Base-by-base conservation (phyloP, 2,329 filamentous ascomycete species). In the Aspergillus awamori region DNA sequence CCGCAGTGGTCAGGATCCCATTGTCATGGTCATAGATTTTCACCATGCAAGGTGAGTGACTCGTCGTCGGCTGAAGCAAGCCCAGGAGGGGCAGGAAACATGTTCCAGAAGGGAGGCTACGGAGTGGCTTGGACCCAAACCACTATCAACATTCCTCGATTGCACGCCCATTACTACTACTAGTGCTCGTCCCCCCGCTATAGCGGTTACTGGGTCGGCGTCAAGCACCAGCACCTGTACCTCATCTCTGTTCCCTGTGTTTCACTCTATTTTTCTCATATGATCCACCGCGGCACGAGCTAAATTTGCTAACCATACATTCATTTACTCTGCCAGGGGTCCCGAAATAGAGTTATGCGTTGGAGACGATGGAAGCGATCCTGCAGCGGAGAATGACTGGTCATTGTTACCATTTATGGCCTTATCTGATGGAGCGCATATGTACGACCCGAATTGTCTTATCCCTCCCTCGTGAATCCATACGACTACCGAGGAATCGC, bases 261-360 rank as follows among this genome's bases (percentile, higher is more conserved):
- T 6, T 51, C 38, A 22, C 33, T 47, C n/a, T 13, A 5, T 36
- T 13, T 5, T 36, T 10, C 11, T 36, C 33, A 36, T 36, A 13
- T 36, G 33, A 13, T 36, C 33, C 41, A 13, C 13, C 30, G 20
- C 8, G 3, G 15, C 41, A 39, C 20, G 49, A 20, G 38, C 22
- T 38, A 15, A 8, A 48, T 15, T n/a, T 22, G 13, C 60, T 66
- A 54, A 65, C 17, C 10, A 7, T n/a, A 8, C 6, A 22, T 30
- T 20, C 4, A 15, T 30, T n/a, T 8, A 20, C 30, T 49, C 43
- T 52, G 45, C 36, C 67, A 88, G 87, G 74, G 95, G 95, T 8
- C 95, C 95, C 33, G 95, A 99, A 80, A 90, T 98, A 59, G 93
- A 98, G 81, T 86, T 84, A 70, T 98, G 94, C 91, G 92, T 97